These are phyloP conservation scores for Pseudogymnoascus sp. DNA, from an alignment of 2,329 filamentous ascomycete genomes.

Conservation along the genomic window DNA sequence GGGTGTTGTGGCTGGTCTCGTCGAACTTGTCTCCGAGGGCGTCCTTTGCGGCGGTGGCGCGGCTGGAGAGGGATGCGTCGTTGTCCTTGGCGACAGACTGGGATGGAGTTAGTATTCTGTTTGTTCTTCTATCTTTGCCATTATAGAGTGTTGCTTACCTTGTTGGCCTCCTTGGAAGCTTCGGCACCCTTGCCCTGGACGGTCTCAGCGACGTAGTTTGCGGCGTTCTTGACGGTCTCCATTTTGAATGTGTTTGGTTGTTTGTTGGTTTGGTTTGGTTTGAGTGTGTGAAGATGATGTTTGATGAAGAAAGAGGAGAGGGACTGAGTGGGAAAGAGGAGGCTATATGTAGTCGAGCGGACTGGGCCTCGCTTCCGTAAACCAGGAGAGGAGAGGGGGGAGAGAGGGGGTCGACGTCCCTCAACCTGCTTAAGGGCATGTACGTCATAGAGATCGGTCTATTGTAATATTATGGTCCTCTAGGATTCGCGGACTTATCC, in stretches of 20 bases:
- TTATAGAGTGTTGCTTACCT: constrained; percentile 30
- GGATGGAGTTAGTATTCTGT: constrained; percentile 21
- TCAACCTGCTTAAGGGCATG: not conserved
- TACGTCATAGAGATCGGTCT: not conserved
- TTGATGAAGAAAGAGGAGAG: constrained; percentile 13
- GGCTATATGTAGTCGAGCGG: constrained; percentile 6
- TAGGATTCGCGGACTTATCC: not conserved
- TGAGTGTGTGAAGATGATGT: constrained; percentile 17
- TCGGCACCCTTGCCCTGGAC: constrained; percentile 41
- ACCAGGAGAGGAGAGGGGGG: not conserved
- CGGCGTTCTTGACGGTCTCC: constrained; percentile 39
- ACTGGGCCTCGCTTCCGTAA: constrained; percentile 2
- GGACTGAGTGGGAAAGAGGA: constrained; percentile 11
- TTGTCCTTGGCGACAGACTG: constrained; percentile 41
- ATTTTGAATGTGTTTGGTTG: constrained; percentile 24
- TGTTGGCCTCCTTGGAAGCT: constrained; percentile 53
- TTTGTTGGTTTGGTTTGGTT: constrained; percentile 14
- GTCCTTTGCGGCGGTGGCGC: constrained; percentile 44
- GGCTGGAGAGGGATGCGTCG: constrained; percentile 37
- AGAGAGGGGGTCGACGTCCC: not conserved
- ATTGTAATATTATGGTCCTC: not conserved
- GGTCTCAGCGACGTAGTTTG: constrained; percentile 51
- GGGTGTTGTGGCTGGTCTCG: constrained; percentile 42
- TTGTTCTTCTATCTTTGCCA: not conserved
- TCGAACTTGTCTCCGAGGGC: constrained; percentile 46